phyloP scores from a whole-genome alignment of 306 rosid genomes.

The Gastrolobium bilobum region DNA sequence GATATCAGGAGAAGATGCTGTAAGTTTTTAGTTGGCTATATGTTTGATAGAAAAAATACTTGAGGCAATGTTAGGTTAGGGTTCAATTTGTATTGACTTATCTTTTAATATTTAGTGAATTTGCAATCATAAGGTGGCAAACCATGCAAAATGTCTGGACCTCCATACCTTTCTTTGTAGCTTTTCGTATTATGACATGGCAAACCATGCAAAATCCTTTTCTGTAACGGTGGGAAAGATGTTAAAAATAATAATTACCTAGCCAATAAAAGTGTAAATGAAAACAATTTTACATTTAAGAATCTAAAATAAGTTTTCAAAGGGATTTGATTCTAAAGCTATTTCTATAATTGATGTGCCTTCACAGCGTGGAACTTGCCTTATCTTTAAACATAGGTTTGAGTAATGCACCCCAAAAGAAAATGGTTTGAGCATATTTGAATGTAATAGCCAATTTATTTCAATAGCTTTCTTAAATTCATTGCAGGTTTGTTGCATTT shows the following conservation, averaged over 20 bases:
- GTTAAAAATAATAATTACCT: background rate
- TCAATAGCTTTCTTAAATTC: conserved; percentile 27
- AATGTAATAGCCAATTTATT: background rate
- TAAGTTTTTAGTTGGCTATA: conserved; percentile 53
- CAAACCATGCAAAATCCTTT: background rate
- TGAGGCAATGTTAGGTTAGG: background rate
- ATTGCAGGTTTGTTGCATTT: conserved; percentile 77
- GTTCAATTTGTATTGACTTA: background rate
- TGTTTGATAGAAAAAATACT: background rate
- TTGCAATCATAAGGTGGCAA: background rate
- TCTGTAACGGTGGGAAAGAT: background rate
- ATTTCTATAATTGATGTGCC: too few relatives aligned
- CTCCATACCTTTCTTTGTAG: background rate
- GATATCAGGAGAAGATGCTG: conserved; percentile 86
- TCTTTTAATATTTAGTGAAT: background rate
- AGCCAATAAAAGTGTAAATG: background rate
- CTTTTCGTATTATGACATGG: background rate
- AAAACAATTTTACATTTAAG: background rate
- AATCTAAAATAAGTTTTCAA: background rate
- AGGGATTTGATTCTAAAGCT: too few relatives aligned
- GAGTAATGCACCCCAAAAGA: background rate
- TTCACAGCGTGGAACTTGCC: too few relatives aligned
- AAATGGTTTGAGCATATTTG: background rate
- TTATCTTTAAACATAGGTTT: too few relatives aligned
- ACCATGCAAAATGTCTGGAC: background rate